Conservation (phyloP, 495 filamentous ascomycete genomes). For the Podospora appendiculata region DNA sequence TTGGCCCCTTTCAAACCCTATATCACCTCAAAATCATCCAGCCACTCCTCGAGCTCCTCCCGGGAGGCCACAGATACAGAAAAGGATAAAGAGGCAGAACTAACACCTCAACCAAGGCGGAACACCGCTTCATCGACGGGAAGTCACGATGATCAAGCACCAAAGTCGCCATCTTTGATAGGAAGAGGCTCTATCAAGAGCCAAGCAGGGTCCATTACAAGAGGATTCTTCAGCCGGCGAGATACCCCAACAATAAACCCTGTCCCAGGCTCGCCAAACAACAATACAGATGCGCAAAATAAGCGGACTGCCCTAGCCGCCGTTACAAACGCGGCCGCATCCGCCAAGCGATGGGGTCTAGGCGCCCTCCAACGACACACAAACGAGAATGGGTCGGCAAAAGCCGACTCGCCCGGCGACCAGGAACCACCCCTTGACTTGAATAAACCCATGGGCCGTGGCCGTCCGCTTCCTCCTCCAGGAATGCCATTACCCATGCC, state of each 20-base stretch:
- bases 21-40: conserved; percentile 25
- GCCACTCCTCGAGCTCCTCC: conserved; percentile 33
- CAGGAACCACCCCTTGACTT: conserved; percentile 38
- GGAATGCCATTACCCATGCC: conserved; percentile 56
- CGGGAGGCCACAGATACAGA: conserved; percentile 24
- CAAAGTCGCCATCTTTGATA: conserved; percentile 26
- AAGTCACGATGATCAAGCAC: conserved; percentile 17
- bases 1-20: conserved; percentile 41
- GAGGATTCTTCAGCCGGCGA: conserved; percentile 32
- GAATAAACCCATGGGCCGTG: conserved; percentile 64
- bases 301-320: conserved; percentile 46
- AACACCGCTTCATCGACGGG: conserved; percentile 33
- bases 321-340: conserved; percentile 65
- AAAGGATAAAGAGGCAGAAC: conserved; percentile 19
- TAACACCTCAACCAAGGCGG: conserved; percentile 31
- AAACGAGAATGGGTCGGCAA: conserved; percentile 24
- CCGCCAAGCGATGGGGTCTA: conserved; percentile 79
- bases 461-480: conserved; percentile 68
- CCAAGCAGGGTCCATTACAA: conserved; percentile 25
- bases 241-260: conserved; percentile 21
- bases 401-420: conserved; percentile 9
- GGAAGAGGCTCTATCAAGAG: conserved; percentile 28
- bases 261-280: conserved; percentile 15
- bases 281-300: conserved; percentile 19
- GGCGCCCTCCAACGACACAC: conserved; percentile 56